phyloP scores from a whole-genome alignment of 1,284 basidiomycete genomes.

The Leccinum cinnamomeum region DNA sequence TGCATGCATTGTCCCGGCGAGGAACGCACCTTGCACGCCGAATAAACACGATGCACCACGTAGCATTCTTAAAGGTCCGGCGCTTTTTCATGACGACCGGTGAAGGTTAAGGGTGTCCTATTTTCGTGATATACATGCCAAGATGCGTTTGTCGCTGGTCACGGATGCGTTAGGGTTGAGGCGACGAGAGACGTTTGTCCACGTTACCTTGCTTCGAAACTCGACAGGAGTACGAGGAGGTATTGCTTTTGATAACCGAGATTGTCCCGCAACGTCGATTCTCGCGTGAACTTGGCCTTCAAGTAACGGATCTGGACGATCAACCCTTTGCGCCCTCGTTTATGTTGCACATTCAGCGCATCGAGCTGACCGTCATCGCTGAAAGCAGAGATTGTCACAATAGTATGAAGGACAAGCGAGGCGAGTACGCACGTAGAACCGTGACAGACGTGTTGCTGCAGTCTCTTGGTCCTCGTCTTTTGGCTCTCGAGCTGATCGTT shows the following conservation, averaged over 20 bases:
- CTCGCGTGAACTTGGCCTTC: conserved; percentile 88
- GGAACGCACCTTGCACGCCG: conserved; percentile 63
- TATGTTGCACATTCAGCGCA: conserved; percentile 66
- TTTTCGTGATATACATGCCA: conserved; percentile 71
- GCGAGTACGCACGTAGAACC: conserved; percentile 49
- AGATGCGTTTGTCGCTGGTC: conserved; percentile 72
- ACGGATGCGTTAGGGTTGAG: conserved; percentile 3
- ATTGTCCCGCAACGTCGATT: conserved; percentile 78
- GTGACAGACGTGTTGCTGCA: conserved; percentile 55
- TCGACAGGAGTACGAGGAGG: conserved; percentile 59
- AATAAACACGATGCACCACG: conserved; percentile 62
- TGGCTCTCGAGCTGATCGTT: conserved; percentile 66
- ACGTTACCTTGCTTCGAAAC: conserved; percentile 73
- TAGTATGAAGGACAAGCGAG: neutral
- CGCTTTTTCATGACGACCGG: conserved; percentile 38
- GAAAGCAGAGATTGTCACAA: neutral
- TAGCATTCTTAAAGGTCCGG: conserved; percentile 60
- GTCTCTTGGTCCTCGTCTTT: conserved; percentile 45
- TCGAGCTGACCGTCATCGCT: conserved; percentile 56
- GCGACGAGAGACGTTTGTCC: neutral
- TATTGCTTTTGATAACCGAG: conserved; percentile 89
- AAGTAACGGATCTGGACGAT: conserved; percentile 89
- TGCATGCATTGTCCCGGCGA: neutral
- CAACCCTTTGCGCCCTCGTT: conserved; percentile 84
- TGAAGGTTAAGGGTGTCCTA: conserved; percentile 54